These are phyloP conservation scores for Prunus mongolica DNA, from an alignment of 306 rosid species.

Conservation along the genomic window DNA sequence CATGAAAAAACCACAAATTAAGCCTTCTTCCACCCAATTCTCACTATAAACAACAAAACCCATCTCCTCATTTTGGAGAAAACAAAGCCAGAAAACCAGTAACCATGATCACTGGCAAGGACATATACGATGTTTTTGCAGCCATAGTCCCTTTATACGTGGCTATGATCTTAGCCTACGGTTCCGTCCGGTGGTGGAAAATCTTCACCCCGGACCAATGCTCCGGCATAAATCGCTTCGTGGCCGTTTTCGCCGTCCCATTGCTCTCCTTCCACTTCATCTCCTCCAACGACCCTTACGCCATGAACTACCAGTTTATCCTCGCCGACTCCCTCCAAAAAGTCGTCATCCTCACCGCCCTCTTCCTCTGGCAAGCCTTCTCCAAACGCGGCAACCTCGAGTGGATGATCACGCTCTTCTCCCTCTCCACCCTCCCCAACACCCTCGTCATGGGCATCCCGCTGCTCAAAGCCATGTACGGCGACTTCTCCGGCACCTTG, in stretches of 20 bases:
- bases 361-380: conserved; percentile 70
- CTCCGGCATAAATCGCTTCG: conserved; percentile 84
- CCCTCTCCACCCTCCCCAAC: conserved; percentile 84
- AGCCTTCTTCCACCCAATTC: no score
- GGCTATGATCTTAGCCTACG: conserved; percentile 79
- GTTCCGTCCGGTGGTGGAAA: conserved; percentile 85
- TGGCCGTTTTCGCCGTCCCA: conserved; percentile 78
- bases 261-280: conserved; percentile 81
- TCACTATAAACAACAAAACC: background rate
- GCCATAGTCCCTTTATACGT: conserved; percentile 79
- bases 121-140: conserved; percentile 69
- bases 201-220: conserved; percentile 84
- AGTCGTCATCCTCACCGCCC: conserved; percentile 52
- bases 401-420: conserved; percentile 82
- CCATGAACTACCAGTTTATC: conserved; percentile 74
- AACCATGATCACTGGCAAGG: conserved; percentile 71
- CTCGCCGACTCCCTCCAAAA: conserved; percentile 87
- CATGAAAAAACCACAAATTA: background rate
- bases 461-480: conserved; percentile 74
- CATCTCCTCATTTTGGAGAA: background rate
- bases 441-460: conserved; percentile 92
- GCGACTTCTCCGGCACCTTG: conserved; percentile 60
- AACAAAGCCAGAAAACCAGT: no score
- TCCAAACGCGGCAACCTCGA: conserved; percentile 52
- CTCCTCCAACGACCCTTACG: conserved; percentile 69